Conservation (phyloP, 495 filamentous ascomycete genomes). For the Diplogelasinospora grovesii region DNA sequence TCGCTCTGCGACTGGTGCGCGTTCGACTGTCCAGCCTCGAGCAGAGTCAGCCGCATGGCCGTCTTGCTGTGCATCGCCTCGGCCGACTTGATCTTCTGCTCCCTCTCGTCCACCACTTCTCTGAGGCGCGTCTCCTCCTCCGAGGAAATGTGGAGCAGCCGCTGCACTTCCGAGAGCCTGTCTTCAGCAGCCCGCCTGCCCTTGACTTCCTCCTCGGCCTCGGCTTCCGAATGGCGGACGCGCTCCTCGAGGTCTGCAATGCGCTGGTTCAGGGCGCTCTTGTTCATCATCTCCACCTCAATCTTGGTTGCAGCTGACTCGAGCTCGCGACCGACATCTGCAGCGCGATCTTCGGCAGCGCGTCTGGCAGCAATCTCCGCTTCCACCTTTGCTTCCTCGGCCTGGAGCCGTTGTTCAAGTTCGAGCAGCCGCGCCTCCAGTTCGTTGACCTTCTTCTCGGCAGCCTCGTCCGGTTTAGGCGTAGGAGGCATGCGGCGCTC, state of each 20-base stretch:
- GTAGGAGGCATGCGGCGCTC: constrained; percentile 40
- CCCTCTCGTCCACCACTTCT: constrained; percentile 61
- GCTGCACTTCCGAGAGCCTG: constrained; percentile 61
- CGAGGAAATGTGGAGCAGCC: constrained; percentile 56
- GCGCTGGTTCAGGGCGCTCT: constrained; percentile 39
- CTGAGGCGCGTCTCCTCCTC: constrained; percentile 70
- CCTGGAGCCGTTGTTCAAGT: constrained; percentile 41
- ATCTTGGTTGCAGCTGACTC: constrained; percentile 43
- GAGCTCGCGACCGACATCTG: constrained; percentile 38
- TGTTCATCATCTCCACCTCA: constrained; percentile 48
- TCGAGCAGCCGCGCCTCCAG: constrained; percentile 34
- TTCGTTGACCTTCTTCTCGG: constrained; percentile 27
- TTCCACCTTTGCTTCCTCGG: constrained; percentile 35
- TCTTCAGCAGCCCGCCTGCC: constrained; percentile 64
- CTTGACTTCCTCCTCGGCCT: constrained; percentile 53
- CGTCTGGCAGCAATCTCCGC: constrained; percentile 33
- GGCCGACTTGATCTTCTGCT: constrained; percentile 35
- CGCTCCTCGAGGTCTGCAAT: constrained; percentile 42
- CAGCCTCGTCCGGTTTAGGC: constrained; percentile 22
- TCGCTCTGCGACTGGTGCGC: constrained; percentile 60
- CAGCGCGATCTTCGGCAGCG: constrained; percentile 35
- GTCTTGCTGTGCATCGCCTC: constrained; percentile 45
- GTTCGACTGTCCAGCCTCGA: constrained; percentile 58
- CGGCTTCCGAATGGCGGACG: constrained; percentile 33
- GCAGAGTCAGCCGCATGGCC: constrained; percentile 52